These are phyloP conservation scores for Scedosporium aurantiacum DNA, from an alignment of 2,329 filamentous ascomycete genomes.

Conservation along the genomic window DNA sequence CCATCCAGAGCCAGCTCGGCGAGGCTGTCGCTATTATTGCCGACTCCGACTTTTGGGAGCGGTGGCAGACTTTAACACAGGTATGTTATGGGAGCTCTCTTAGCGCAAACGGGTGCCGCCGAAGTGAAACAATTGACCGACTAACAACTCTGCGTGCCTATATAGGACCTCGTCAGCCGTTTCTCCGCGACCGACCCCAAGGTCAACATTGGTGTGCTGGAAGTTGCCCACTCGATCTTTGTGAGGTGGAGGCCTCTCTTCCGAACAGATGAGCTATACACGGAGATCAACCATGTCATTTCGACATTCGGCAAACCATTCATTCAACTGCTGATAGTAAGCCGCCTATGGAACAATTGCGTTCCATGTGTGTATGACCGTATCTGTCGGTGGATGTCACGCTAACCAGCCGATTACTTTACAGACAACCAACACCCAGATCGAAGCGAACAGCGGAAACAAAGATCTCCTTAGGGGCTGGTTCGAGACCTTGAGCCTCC, in stretches of 20 bases:
- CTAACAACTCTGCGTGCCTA: background rate
- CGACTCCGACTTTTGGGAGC: slow-evolving; percentile 92
- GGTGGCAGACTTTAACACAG: slow-evolving; percentile 92
- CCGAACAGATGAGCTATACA: slow-evolving; percentile 82
- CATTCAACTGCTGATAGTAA: slow-evolving; percentile 64
- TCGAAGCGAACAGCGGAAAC: slow-evolving; percentile 66
- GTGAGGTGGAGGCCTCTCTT: slow-evolving; percentile 91
- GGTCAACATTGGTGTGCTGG: slow-evolving; percentile 85
- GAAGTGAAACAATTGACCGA: background rate
- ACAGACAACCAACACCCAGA: slow-evolving; percentile 56
- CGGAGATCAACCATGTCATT: slow-evolving; percentile 93
- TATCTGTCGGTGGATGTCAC: too few relatives aligned
- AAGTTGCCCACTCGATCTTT: slow-evolving; percentile 97
- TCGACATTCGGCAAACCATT: slow-evolving; percentile 75
- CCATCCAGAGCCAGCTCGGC: slow-evolving; percentile 85
- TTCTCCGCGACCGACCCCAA: slow-evolving; percentile 72
- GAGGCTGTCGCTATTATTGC: slow-evolving; percentile 96
- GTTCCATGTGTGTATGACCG: background rate
- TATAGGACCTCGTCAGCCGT: slow-evolving; percentile 73
- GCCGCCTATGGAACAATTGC: slow-evolving; percentile 11
- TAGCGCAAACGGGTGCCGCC: background rate
- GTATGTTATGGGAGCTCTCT: slow-evolving; percentile 32
- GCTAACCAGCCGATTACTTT: background rate
- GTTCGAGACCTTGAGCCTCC: slow-evolving; percentile 76
- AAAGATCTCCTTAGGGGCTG: slow-evolving; percentile 63